These are phyloP conservation scores for Gossypium raimondii DNA, from an alignment of 345 rosid genomes.

Conservation along the genomic window DNA sequence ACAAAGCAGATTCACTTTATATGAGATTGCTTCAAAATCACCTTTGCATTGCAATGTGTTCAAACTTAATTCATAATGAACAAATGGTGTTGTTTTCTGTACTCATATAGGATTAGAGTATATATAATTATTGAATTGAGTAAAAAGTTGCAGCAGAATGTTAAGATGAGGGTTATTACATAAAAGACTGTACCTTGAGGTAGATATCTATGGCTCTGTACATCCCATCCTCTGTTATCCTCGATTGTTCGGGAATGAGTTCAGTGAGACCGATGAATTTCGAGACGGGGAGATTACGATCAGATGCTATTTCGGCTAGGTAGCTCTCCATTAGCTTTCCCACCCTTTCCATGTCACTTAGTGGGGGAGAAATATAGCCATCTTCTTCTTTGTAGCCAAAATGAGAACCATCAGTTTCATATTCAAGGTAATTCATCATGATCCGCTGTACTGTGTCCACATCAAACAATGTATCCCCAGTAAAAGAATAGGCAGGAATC, in stretches of 20 bases:
- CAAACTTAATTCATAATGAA: not conserved
- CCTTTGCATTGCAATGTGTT: not conserved
- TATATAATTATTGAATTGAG: not conserved
- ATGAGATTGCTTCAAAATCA: not conserved
- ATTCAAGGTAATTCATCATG: conserved; percentile 64
- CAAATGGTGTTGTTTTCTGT: not conserved
- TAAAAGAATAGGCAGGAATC: conserved; percentile 69
- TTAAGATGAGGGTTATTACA: not conserved
- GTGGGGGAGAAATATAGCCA: conserved; percentile 39
- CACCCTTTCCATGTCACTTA: conserved; percentile 65
- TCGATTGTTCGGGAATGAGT: conserved; percentile 73
- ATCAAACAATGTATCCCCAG: conserved; percentile 77
- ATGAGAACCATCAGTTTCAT: conserved; percentile 44
- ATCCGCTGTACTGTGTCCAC: conserved; percentile 76
- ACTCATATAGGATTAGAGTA: no score
- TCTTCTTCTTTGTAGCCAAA: conserved; percentile 35
- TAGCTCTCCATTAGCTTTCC: conserved; percentile 88
- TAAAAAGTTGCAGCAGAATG: not conserved
- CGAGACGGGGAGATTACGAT: conserved; percentile 53
- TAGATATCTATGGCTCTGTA: conserved; percentile 85
- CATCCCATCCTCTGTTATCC: conserved; percentile 83
- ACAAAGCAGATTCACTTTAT: not conserved
- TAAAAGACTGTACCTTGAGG: conserved; percentile 61
- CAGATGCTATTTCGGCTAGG: conserved; percentile 83
- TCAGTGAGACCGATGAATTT: conserved; percentile 68